These are phyloP conservation scores for Fusarium nematophilum DNA, from an alignment of 2,329 filamentous ascomycete species.

Conservation along the genomic window DNA sequence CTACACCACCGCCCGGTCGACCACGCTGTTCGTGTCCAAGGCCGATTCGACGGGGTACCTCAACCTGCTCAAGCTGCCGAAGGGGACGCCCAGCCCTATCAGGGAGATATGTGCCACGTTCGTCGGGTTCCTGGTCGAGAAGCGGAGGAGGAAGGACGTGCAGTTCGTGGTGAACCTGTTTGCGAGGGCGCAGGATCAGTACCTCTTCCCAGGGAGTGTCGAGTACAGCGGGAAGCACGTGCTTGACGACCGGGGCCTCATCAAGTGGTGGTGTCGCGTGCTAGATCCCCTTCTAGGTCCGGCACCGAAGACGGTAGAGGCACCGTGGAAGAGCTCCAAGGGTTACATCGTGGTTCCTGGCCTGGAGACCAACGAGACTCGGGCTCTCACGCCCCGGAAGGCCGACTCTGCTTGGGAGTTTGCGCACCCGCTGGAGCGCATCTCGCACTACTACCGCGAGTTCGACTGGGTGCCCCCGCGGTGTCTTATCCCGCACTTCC, in stretches of 20 bases:
- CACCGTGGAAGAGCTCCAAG: slow-evolving; percentile 62
- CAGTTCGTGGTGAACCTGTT: slow-evolving; percentile 89
- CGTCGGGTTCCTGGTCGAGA: slow-evolving; percentile 77
- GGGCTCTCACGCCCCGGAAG: slow-evolving; percentile 77
- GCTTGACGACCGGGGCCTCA: slow-evolving; percentile 86
- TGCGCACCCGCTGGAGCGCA: slow-evolving; percentile 74
- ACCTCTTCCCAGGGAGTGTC: slow-evolving; percentile 92
- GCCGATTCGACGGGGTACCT: slow-evolving; percentile 96
- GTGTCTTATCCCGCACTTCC: slow-evolving; percentile 89
- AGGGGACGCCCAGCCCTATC: slow-evolving; percentile 76
- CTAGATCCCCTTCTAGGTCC: slow-evolving; percentile 78
- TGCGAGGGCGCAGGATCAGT: slow-evolving; percentile 90
- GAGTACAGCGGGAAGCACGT: slow-evolving; percentile 90
- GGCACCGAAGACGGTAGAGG: slow-evolving; percentile 50
- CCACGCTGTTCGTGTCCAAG: slow-evolving; percentile 94
- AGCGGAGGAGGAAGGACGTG: slow-evolving; percentile 71
- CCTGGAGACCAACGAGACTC: slow-evolving; percentile 82
- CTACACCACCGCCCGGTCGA: slow-evolving; percentile 83
- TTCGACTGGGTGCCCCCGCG: slow-evolving; percentile 75
- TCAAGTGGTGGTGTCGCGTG: slow-evolving; percentile 96
- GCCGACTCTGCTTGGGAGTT: slow-evolving; percentile 71
- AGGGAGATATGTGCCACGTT: slow-evolving; percentile 80
- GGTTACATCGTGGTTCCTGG: slow-evolving; percentile 91
- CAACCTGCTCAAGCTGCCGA: slow-evolving; percentile 71
- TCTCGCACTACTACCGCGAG: slow-evolving; percentile 71